phyloP scores from a whole-genome alignment of 148 eudicot species.

The Nyssa sinensis region DNA sequence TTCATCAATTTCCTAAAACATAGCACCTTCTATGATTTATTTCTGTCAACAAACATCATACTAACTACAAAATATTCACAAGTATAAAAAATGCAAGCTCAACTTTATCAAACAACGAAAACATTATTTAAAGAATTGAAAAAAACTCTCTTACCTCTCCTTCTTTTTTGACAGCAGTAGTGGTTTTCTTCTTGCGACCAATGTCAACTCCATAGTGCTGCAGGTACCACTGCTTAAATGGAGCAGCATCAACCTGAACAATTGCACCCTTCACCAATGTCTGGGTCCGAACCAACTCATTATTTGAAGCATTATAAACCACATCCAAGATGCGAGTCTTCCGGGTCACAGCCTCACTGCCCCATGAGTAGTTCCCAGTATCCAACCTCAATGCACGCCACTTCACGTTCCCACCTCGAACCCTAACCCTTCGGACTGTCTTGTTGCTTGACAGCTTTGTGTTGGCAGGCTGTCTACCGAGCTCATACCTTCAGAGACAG shows the following conservation, averaged over 20 bases:
- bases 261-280: slow-evolving; percentile 86
- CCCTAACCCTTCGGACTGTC: slow-evolving; percentile 73
- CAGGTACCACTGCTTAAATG: slow-evolving; percentile 80
- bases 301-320: slow-evolving; percentile 83
- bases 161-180: slow-evolving; percentile 63
- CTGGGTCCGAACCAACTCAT: slow-evolving; percentile 88
- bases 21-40: neutral
- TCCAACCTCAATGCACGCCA: slow-evolving; percentile 92
- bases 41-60: neutral
- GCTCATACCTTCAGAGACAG: slow-evolving; percentile 64
- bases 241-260: slow-evolving; percentile 89
- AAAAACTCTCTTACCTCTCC: slow-evolving; percentile 49
- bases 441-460: slow-evolving; percentile 82
- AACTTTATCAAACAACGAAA: neutral
- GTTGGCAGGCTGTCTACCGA: slow-evolving; percentile 90
- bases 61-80: neutral
- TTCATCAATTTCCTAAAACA: neutral
- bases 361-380: slow-evolving; percentile 87
- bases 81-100: too few species aligned
- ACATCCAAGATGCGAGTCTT: slow-evolving; percentile 82
- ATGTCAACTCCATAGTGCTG: slow-evolving; percentile 84
- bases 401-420: slow-evolving; percentile 85
- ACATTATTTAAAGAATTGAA: neutral
- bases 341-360: slow-evolving; percentile 74
- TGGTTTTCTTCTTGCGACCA: slow-evolving; percentile 73